Conservation (phyloP, 768 basidiomycete genomes). For the Tephrocybe rancida region DNA sequence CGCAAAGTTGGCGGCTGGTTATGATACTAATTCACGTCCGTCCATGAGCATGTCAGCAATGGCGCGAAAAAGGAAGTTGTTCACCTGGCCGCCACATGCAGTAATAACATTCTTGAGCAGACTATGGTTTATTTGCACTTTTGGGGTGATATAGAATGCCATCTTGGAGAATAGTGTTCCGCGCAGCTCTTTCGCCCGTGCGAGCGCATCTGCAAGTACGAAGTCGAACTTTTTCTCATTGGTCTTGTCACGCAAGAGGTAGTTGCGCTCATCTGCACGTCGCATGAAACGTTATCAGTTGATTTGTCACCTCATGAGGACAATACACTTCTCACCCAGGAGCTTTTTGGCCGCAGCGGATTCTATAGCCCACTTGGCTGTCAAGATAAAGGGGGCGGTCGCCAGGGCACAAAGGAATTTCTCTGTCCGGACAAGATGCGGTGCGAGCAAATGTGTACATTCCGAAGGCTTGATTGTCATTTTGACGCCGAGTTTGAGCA, state of each 20-base stretch:
- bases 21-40: conserved; percentile 34
- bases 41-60: neutral
- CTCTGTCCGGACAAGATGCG: conserved; percentile 76
- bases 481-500: conserved; percentile 68
- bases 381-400: conserved; percentile 60
- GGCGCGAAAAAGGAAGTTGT: conserved; percentile 13
- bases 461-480: conserved; percentile 60
- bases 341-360: conserved; percentile 58
- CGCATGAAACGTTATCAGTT: neutral
- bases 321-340: conserved; percentile 52
- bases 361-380: conserved; percentile 66
- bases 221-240: conserved; percentile 72
- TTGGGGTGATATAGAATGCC: conserved; percentile 77
- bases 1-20: conserved; percentile 55
- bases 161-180: conserved; percentile 64
- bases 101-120: conserved; percentile 70
- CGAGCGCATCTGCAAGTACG: conserved; percentile 60
- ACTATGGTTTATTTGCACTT: conserved; percentile 57
- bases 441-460: conserved; percentile 80
- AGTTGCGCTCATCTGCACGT: conserved; percentile 61
- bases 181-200: conserved; percentile 51
- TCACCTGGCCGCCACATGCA: conserved; percentile 73
- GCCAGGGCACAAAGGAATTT: conserved; percentile 85
- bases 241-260: conserved; percentile 57
- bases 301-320: neutral